Evolutionary conservation across 257 asterid species (phyloP).

Genomic region (Nicotiana paniculata): DNA sequence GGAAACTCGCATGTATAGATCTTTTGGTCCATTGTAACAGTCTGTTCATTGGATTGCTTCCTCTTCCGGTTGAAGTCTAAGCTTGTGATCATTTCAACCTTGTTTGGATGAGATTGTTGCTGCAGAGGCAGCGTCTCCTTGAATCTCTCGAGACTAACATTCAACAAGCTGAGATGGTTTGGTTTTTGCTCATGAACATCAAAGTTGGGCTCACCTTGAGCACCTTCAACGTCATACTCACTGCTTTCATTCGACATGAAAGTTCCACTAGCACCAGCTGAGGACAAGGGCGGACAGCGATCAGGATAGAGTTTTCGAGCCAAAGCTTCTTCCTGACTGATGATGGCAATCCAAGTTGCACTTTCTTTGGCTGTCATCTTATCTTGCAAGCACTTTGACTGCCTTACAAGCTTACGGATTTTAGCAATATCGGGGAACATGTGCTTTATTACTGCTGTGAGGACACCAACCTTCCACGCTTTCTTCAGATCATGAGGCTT

Average conservation of each 20-base stretch:
- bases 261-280: slow-evolving; percentile 43
- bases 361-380: slow-evolving; percentile 94
- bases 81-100: slow-evolving; percentile 35
- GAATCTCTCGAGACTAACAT: slow-evolving; percentile 30
- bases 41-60: slow-evolving; percentile 38
- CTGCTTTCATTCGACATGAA: slow-evolving; percentile 43
- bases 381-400: slow-evolving; percentile 82
- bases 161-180: slow-evolving; percentile 32
- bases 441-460: slow-evolving; percentile 81
- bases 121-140: slow-evolving; percentile 30
- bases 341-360: slow-evolving; percentile 76
- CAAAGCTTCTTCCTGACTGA: slow-evolving; percentile 65
- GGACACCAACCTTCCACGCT: slow-evolving; percentile 81
- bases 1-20: slow-evolving; percentile 62
- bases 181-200: slow-evolving; percentile 73
- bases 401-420: slow-evolving; percentile 77
- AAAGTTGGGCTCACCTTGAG: slow-evolving; percentile 36
- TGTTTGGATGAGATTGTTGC: slow-evolving; percentile 26
- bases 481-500: slow-evolving; percentile 88
- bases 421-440: slow-evolving; percentile 77
- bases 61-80: slow-evolving; percentile 61
- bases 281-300: slow-evolving; percentile 45
- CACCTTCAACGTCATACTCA: slow-evolving; percentile 78
- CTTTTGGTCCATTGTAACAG: slow-evolving; percentile 40
- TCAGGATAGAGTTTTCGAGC: slow-evolving; percentile 74